Conservation (phyloP, 2,329 filamentous ascomycete species). For the Ilyonectria robusta region DNA sequence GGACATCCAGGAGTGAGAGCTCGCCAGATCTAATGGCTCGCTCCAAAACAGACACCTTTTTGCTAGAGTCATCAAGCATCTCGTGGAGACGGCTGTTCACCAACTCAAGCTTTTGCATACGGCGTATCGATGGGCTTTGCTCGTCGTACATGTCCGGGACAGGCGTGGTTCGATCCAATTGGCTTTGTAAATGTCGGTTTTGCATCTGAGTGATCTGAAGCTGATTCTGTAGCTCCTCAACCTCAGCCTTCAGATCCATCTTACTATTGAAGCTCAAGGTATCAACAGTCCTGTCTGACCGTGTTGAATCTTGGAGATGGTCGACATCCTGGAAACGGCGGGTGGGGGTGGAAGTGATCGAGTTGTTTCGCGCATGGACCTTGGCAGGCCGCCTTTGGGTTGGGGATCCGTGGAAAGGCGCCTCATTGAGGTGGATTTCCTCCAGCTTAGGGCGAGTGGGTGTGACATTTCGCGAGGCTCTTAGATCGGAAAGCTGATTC, state of each 20-base stretch:
- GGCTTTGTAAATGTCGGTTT: slow-evolving; percentile 91
- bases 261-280: slow-evolving; percentile 87
- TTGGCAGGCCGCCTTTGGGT: slow-evolving; percentile 75
- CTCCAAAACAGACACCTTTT: slow-evolving; percentile 92
- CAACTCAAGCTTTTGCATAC: slow-evolving; percentile 92
- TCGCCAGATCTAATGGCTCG: slow-evolving; percentile 89
- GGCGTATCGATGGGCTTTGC: slow-evolving; percentile 82
- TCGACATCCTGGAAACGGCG: slow-evolving; percentile 77
- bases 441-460: slow-evolving; percentile 83
- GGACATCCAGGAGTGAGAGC: slow-evolving; percentile 89
- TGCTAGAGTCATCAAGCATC: slow-evolving; percentile 92
- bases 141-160: slow-evolving; percentile 78
- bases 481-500: slow-evolving; percentile 82
- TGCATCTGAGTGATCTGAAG: slow-evolving; percentile 96
- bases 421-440: slow-evolving; percentile 89
- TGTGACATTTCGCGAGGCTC: slow-evolving; percentile 80
- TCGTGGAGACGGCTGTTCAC: slow-evolving; percentile 94
- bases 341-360: slow-evolving; percentile 83
- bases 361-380: slow-evolving; percentile 71
- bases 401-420: slow-evolving; percentile 80
- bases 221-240: slow-evolving; percentile 94
- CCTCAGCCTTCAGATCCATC: slow-evolving; percentile 90
- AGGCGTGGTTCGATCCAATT: slow-evolving; percentile 80
- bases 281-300: slow-evolving; percentile 87
- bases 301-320: slow-evolving; percentile 78